Percentiles rank a stretch among this genome's conserved stretches.
Evolutionary conservation across 768 basidiomycete genomes (phyloP).

Genomic region (Mycena chlorophos): DNA sequence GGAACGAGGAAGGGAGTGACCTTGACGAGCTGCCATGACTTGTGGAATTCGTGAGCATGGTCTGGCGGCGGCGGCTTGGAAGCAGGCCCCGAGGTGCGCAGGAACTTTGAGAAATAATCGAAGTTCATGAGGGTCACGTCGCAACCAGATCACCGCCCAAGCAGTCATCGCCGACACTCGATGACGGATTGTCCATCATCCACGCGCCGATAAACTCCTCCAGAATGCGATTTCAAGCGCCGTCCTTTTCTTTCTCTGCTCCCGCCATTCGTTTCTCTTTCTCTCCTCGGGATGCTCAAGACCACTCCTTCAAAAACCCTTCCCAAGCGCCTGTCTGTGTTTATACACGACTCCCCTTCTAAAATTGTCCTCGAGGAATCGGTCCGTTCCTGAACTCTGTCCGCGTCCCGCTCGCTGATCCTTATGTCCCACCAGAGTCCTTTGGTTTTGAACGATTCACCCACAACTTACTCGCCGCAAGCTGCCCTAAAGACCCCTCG

Average conservation of each 20-base stretch:
- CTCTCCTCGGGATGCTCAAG: conserved; percentile 10
- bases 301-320: conserved; percentile 6
- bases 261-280: conserved; percentile 7
- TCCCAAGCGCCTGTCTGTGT: conserved; percentile 18
- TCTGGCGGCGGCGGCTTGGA: conserved; percentile 58
- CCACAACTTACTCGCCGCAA: not conserved
- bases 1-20: conserved; percentile 36
- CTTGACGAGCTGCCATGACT: conserved; percentile 75
- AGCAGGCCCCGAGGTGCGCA: conserved; percentile 47
- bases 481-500: not conserved
- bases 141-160: too few relatives aligned
- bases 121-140: conserved; percentile 2
- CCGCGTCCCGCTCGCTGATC: not conserved
- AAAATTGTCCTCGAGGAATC: conserved; percentile 14
- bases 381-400: not conserved
- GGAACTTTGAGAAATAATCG: conserved; percentile 85
- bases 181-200: too few relatives aligned
- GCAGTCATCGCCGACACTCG: too few relatives aligned
- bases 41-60: conserved; percentile 70
- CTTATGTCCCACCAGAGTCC: not conserved
- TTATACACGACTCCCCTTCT: conserved; percentile 21
- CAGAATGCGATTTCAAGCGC: too few relatives aligned
- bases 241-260: conserved; percentile 7
- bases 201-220: too few relatives aligned
- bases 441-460: not conserved